Conservation (phyloP, 2,329 filamentous ascomycete species). For the Paramyrothecium roridum region DNA sequence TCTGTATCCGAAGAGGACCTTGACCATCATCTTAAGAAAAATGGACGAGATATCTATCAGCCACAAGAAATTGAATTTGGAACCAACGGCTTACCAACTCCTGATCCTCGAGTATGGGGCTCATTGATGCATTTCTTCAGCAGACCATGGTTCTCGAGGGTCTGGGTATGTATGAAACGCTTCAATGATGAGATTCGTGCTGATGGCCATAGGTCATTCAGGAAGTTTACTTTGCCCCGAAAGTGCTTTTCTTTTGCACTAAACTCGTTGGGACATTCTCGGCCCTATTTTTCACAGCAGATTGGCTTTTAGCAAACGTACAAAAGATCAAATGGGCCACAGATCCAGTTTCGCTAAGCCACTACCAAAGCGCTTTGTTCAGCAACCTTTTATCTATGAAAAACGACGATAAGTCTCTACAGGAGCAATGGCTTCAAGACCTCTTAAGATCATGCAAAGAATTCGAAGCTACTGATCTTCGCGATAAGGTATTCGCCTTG, state of each 20-base stretch:
- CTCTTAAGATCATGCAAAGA: neutral
- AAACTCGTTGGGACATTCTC: neutral
- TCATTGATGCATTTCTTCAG: neutral
- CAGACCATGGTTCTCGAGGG: neutral
- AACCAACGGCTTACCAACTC: neutral
- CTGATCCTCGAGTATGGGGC: neutral
- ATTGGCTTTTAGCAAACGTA: neutral
- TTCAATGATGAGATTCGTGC: neutral
- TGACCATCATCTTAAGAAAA: neutral
- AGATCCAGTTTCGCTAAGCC: neutral
- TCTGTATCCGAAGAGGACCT: neutral
- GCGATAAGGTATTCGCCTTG: conserved; percentile 1
- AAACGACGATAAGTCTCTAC: neutral
- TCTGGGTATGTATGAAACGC: neutral
- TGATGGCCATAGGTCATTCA: neutral
- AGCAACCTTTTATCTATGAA: neutral
- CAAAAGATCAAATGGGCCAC: neutral
- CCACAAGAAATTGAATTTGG: neutral
- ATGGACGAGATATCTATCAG: neutral
- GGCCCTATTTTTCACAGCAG: neutral
- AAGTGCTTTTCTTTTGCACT: neutral
- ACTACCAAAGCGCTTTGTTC: neutral
- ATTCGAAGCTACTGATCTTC: neutral
- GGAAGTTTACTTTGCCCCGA: neutral
- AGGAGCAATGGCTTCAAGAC: neutral